Evolutionary conservation across 306 rosid species (phyloP).

Genomic region (Lupinus albus): DNA sequence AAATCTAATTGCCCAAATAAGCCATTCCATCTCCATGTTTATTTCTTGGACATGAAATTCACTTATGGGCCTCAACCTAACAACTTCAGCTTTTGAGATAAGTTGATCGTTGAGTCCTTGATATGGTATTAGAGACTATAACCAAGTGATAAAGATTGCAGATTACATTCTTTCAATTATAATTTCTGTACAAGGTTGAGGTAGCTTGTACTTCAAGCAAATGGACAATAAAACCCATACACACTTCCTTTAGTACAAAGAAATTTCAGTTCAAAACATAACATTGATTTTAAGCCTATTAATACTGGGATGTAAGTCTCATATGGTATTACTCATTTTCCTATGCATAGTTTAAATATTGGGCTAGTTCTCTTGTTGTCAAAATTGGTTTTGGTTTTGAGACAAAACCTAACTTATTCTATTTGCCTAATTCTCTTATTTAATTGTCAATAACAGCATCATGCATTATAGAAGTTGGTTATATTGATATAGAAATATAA

Average conservation of each 20-base stretch:
- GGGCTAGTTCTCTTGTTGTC: too few relatives aligned
- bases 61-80: neutral
- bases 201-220: neutral
- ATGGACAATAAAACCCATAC: neutral
- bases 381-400: too few relatives aligned
- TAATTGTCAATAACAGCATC: too few relatives aligned
- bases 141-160: neutral
- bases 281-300: too few relatives aligned
- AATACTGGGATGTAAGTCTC: too few relatives aligned
- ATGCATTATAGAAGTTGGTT: too few relatives aligned
- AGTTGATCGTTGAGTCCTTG: neutral
- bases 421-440: too few relatives aligned
- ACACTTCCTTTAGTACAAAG: neutral
- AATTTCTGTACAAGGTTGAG: neutral
- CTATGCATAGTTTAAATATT: too few relatives aligned
- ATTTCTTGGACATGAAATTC: slow-evolving; percentile 16
- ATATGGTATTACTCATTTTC: too few relatives aligned
- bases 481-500: neutral
- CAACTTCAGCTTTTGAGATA: neutral
- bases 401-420: too few relatives aligned
- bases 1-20: slow-evolving; percentile 24
- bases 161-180: slow-evolving; percentile 22
- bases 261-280: neutral
- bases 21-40: neutral
- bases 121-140: neutral